Conservation (phyloP, 1,284 basidiomycete genomes). For the Naganishia sp. region DNA sequence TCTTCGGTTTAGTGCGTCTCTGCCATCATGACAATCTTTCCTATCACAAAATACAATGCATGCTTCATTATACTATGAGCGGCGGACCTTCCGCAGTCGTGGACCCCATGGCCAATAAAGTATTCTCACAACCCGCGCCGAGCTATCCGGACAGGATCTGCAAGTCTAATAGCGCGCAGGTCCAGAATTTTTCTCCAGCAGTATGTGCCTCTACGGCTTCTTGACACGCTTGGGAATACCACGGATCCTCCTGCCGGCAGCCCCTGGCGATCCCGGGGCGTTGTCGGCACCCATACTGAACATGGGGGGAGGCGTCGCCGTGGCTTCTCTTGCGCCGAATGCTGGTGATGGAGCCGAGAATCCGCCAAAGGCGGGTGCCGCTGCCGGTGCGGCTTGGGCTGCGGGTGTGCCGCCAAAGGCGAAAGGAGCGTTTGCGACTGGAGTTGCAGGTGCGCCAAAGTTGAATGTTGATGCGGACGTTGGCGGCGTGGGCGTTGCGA, state of each 20-base stretch:
- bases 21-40: too few species aligned
- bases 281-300: constrained; percentile 31
- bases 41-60: too few species aligned
- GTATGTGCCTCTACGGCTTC: neutral
- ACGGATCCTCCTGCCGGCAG: constrained; percentile 18
- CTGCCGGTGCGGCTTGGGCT: neutral
- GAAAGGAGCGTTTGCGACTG: neutral
- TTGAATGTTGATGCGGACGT: constrained; percentile 2
- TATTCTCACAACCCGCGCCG: too few species aligned
- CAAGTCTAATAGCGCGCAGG: too few species aligned
- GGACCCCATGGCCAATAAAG: too few species aligned
- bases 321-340: constrained; percentile 20
- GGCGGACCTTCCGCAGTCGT: too few species aligned
- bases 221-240: constrained; percentile 25
- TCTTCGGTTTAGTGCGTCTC: neutral
- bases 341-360: constrained; percentile 15
- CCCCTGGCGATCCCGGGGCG: constrained; percentile 22
- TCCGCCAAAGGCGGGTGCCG: constrained; percentile 13
- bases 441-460: constrained; percentile 6
- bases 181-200: too few species aligned
- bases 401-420: constrained; percentile 9
- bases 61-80: too few species aligned
- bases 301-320: constrained; percentile 25
- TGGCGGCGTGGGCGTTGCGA: constrained; percentile 6
- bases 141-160: too few species aligned